Evolutionary conservation across 2,329 filamentous ascomycete species (phyloP).

Genomic region (Sarocladium strictum): DNA sequence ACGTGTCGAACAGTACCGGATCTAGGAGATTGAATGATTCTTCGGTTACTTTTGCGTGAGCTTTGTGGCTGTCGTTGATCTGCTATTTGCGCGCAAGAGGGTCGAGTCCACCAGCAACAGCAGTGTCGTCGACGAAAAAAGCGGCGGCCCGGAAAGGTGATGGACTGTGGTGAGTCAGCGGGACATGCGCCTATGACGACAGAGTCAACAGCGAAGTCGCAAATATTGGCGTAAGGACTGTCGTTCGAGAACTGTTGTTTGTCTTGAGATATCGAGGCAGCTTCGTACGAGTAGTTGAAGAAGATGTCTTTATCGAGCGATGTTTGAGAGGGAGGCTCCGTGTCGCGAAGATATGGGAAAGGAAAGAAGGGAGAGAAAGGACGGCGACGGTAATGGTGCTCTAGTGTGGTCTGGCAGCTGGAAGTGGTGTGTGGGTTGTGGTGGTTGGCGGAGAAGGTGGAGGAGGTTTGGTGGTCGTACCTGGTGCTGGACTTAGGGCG

Average conservation of each 20-base stretch:
- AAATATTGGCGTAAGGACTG: background rate
- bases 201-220: background rate
- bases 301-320: background rate
- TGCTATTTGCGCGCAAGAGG: background rate
- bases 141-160: background rate
- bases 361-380: conserved; percentile 3
- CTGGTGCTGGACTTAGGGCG: background rate
- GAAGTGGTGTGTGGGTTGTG: conserved; percentile 8
- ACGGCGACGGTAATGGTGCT: conserved; percentile 7
- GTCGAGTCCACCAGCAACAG: conserved; percentile 3
- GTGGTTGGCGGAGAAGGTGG: conserved; percentile 1
- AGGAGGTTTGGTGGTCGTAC: conserved; percentile 2
- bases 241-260: background rate
- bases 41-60: background rate
- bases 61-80: background rate
- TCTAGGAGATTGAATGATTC: background rate
- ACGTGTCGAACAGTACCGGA: background rate
- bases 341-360: conserved; percentile 7
- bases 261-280: background rate
- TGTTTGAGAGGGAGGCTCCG: background rate
- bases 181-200: conserved; percentile 4
- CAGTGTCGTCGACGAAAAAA: conserved; percentile 7
- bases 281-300: background rate
- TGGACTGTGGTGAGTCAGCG: conserved; percentile 5
- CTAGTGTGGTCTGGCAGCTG: background rate